Base-by-base conservation (phyloP, 352 stramenopile genomes). In the Phytophthora sp. region DNA sequence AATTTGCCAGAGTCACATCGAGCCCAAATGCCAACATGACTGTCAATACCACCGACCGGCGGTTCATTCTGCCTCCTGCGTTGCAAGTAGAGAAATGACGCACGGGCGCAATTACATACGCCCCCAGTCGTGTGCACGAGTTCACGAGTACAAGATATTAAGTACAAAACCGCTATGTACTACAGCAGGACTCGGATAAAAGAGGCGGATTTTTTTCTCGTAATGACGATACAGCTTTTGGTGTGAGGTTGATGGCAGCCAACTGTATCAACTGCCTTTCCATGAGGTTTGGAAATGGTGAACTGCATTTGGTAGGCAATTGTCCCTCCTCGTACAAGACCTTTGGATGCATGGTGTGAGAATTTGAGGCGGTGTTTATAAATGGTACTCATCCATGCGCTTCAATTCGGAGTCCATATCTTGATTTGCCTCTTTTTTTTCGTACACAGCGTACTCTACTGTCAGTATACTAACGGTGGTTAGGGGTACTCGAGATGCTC, bases 191-290 rank as follows among this genome's bases (percentile, higher is more conserved):
- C 52, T n/a, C n/a, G n/a, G n/a, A n/a, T 58, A 65, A 73, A 65
- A 69, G 59, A 73, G 65, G 65, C 64, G 44, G 29, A n/a, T 18
- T 36, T 26, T n/a, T 26, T 26, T 69, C 35, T 63, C 36, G 64
- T 59, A 50, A 63, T 24, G 57, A 57, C 56, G 56, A 67, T 61
- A 46, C 5, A 23, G 26, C n/a, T n/a, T 35, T 21, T 45, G 45
- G 8, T 58, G 57, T 36, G 24, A 11, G 16, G 47, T 20, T 63
- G 38, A 50, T 61, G 41, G 20, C 39, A 59, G 35, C 1, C 24
- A 27, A 29, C 15, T 27, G 39, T 53, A 66, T 66, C 57, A 29
- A 39, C 31, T 56, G 39, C 31, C 46, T 58, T 57, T 52, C 52
- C 26, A 24, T 27, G 7, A 50, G 36, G 24, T 47, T 59, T 30